Evolutionary conservation across 2,329 filamentous ascomycete species (phyloP).

Genomic region (Colletotrichum tamarilloi): DNA sequence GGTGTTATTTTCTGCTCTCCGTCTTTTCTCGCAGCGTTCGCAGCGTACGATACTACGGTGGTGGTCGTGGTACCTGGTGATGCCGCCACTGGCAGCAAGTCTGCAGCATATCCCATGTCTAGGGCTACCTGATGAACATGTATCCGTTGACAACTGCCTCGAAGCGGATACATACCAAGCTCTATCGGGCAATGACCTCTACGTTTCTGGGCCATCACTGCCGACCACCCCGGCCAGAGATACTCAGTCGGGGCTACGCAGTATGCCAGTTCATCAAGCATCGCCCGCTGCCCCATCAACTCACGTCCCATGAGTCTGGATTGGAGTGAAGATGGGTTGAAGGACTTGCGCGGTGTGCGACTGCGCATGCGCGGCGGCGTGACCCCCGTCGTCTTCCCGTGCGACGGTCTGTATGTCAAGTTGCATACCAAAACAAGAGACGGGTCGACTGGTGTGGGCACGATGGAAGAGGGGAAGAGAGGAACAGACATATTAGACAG

Average conservation of each 20-base stretch:
- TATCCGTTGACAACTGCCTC: slow-evolving; percentile 15
- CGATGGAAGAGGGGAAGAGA: neutral
- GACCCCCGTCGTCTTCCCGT: slow-evolving; percentile 22
- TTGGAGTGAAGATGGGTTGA: slow-evolving; percentile 16
- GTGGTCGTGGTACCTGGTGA: neutral
- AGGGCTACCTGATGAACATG: neutral
- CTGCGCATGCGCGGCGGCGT: neutral
- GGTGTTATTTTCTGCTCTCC: neutral
- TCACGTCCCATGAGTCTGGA: slow-evolving; percentile 26
- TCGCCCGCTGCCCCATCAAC: slow-evolving; percentile 32
- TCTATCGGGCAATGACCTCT: slow-evolving; percentile 20
- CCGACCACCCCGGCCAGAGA: slow-evolving; percentile 30
- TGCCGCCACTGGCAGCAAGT: slow-evolving; percentile 15
- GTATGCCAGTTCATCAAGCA: slow-evolving; percentile 35
- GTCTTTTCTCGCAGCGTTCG: neutral
- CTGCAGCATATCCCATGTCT: slow-evolving; percentile 29
- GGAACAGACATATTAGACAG: slow-evolving; percentile 30
- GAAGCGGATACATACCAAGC: slow-evolving; percentile 24
- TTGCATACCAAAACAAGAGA: slow-evolving; percentile 8
- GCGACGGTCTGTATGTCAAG: slow-evolving; percentile 29
- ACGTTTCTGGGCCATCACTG: slow-evolving; percentile 18
- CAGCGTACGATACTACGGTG: neutral
- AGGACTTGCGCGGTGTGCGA: slow-evolving; percentile 19
- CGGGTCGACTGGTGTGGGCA: neutral
- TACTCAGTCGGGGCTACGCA: slow-evolving; percentile 25